A percentile compares a stretch with the other conserved stretches of the same genome.
These are phyloP conservation scores for Euphorbia schlechtendalii DNA, from an alignment of 441 rosid species.

Conservation along the genomic window DNA sequence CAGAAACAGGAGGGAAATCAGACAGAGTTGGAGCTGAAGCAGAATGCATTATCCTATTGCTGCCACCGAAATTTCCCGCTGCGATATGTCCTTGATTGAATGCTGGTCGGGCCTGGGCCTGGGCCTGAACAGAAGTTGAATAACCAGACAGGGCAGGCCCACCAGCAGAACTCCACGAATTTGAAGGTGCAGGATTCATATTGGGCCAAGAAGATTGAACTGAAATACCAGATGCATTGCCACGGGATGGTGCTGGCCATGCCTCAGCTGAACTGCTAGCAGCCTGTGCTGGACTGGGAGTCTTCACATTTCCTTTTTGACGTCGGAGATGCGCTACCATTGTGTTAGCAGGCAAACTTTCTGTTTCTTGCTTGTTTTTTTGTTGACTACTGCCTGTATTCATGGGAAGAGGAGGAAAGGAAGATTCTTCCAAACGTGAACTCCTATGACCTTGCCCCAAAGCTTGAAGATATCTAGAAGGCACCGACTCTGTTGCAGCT, in stretches of 20 bases:
- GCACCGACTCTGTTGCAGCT: constrained; percentile 44
- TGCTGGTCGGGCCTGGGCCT: constrained; percentile 22
- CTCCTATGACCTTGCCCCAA: constrained; percentile 48
- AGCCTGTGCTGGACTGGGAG: constrained; percentile 37
- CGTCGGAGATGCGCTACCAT: constrained; percentile 67
- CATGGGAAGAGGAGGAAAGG: constrained; percentile 77
- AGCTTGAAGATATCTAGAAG: constrained; percentile 82
- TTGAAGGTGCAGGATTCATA: constrained; percentile 24
- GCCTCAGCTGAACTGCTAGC: constrained; percentile 38
- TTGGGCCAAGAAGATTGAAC: constrained; percentile 33
- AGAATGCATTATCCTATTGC: constrained; percentile 47
- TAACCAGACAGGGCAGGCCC: constrained; percentile 27
- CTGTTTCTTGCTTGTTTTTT: constrained; percentile 36
- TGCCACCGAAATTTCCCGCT: constrained; percentile 26
- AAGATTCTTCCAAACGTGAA: constrained; percentile 56
- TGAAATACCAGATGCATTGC: constrained; percentile 32
- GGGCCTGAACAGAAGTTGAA: constrained; percentile 40
- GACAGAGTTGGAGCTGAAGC: constrained; percentile 66
- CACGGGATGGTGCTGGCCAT: constrained; percentile 53
- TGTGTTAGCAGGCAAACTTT: constrained; percentile 40
- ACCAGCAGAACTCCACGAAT: constrained; percentile 24
- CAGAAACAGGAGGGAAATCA: constrained; percentile 79
- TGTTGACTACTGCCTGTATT: constrained; percentile 39
- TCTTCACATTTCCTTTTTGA: constrained; percentile 28
- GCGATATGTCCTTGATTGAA: constrained; percentile 26